phyloP scores from a whole-genome alignment of 768 basidiomycete genomes.

The Suillus tomentosus region DNA sequence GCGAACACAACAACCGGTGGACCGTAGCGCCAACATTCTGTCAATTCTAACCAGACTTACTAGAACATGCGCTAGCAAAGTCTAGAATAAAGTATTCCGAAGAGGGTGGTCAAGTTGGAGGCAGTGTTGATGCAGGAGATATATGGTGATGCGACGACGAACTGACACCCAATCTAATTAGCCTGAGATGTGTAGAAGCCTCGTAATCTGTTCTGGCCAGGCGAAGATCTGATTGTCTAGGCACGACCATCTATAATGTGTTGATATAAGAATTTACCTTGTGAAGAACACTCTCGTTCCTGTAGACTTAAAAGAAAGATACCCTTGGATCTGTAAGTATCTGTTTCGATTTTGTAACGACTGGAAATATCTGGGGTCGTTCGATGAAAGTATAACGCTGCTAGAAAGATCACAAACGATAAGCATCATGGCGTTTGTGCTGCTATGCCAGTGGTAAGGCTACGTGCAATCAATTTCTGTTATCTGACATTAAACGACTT shows the following conservation, averaged over 20 bases:
- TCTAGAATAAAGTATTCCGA: constrained; percentile 27
- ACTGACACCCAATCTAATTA: not conserved
- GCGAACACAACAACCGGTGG: not conserved
- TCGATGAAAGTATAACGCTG: not conserved
- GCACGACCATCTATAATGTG: not conserved
- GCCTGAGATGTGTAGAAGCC: not conserved
- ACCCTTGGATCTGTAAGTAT: not conserved
- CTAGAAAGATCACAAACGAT: not conserved
- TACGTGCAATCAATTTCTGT: not conserved
- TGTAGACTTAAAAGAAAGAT: not conserved
- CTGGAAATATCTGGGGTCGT: not conserved
- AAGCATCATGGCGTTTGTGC: not conserved
- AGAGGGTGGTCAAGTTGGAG: constrained; percentile 34
- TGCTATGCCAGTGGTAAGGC: not conserved
- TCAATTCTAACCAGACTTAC: too few relatives aligned
- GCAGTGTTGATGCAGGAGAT: not conserved
- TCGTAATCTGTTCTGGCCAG: not conserved
- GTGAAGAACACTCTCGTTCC: not conserved
- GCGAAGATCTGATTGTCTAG: not conserved
- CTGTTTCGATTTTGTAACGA: not conserved
- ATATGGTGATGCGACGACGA: not conserved
- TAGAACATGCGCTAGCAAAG: not conserved
- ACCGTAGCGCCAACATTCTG: not conserved
- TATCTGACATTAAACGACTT: not conserved
- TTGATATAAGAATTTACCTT: not conserved